Conservation (phyloP, 1,139 yeast genomes). For the Yamadazyma diddensiae region DNA sequence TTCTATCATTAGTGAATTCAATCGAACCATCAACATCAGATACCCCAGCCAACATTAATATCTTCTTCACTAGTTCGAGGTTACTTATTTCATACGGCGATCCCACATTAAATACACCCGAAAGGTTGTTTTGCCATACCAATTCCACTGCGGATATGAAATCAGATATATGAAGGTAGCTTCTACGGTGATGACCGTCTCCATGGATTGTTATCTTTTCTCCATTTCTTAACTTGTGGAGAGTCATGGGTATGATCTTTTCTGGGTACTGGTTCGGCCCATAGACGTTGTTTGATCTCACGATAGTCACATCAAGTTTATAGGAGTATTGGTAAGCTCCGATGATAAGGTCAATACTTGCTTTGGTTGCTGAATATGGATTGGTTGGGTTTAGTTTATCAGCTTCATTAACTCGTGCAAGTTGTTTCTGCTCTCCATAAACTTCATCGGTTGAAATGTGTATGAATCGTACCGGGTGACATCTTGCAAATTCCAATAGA, state of each 20-base stretch:
- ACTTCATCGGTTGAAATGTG: slow-evolving; percentile 66
- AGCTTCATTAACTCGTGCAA: slow-evolving; percentile 29
- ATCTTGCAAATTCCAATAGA: slow-evolving; percentile 39
- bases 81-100: slow-evolving; percentile 44
- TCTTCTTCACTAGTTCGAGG: slow-evolving; percentile 25
- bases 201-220: slow-evolving; percentile 43
- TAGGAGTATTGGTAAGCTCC: slow-evolving; percentile 46
- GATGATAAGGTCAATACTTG: slow-evolving; percentile 52
- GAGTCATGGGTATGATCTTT: slow-evolving; percentile 46
- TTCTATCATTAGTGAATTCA: slow-evolving; percentile 41
- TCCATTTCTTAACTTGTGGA: slow-evolving; percentile 12
- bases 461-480: slow-evolving; percentile 23
- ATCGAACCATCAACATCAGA: slow-evolving; percentile 19
- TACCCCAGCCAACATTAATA: slow-evolving; percentile 12
- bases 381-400: slow-evolving; percentile 49
- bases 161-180: slow-evolving; percentile 49
- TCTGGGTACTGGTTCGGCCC: slow-evolving; percentile 60
- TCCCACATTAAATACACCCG: slow-evolving; percentile 48
- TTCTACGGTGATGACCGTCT: slow-evolving; percentile 42
- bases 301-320: slow-evolving; percentile 39
- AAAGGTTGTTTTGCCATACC: slow-evolving; percentile 20
- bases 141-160: slow-evolving; percentile 44
- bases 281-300: slow-evolving; percentile 55
- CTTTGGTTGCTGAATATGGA: slow-evolving; percentile 62
- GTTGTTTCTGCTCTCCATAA: slow-evolving; percentile 43